Base-by-base conservation (phyloP, 192 early-diverging fungal genomes). In the Coemansia sp. region DNA sequence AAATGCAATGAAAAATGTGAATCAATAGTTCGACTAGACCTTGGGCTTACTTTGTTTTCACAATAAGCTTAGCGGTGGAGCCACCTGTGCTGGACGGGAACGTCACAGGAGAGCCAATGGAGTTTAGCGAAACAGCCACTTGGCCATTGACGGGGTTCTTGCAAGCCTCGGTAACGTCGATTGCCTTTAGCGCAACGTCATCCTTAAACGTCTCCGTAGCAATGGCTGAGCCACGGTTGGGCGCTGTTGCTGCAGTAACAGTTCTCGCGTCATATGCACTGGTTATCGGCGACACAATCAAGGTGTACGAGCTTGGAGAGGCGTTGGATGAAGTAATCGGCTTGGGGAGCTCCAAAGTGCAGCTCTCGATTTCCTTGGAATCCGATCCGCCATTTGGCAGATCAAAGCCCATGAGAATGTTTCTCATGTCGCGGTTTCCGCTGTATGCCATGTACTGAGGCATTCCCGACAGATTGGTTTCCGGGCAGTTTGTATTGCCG, bases 341-440 rank as follows among this genome's bases (percentile, higher is more conserved):
- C 14, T 61, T 38, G 5, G 71, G 71, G 10, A 73, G 59, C 65
- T 58, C 50, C 17, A 73, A 52, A 9, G 38, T 45, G 57, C 71
- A 73, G 55, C 65, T 67, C 61, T 59, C 35, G 35, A 73, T 73
- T 2, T 49, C 35, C 0, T 36, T 36, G 22, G 33, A 13, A 50
- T 73, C 61, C 3, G 59, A 49, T 15, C 57, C 19, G 5, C 52
- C 54, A 6, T 46, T 45, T n/a, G 71, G 65, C 41, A 67, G 10
- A 15, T 62, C 29, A 62, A 71, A 76, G 50, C 74, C 55, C 74
- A 76, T 71, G 25, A 76, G 65, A 14, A 76, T 71, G 14, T 68
- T 69, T 22, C 69, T 50, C 22, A 65, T 62, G 38, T 76, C 69
- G 8, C 59, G 50, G 65, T 76, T 76, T 14, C 74, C 74, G 34